Conservation (phyloP, 805 yeast genomes). For the Ogataea dorogensis region DNA sequence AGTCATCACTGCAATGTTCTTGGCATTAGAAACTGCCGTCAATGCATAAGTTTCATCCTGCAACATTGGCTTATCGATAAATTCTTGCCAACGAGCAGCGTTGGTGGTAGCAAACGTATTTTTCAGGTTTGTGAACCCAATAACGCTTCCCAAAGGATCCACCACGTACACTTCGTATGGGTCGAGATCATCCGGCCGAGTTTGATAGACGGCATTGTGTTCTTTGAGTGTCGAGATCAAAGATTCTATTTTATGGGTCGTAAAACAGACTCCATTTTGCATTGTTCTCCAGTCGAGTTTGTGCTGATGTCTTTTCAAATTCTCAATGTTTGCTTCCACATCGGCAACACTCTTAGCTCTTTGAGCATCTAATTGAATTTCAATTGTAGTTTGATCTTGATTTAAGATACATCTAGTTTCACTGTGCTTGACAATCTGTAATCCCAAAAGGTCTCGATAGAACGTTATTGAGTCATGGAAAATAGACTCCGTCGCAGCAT, state of each 20-base stretch:
- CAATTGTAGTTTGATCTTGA: constrained; percentile 25
- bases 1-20: constrained; percentile 73
- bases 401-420: constrained; percentile 33
- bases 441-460: constrained; percentile 49
- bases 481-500: constrained; percentile 51
- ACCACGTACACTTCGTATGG: constrained; percentile 75
- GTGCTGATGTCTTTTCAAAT: constrained; percentile 28
- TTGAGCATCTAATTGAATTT: constrained; percentile 25
- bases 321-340: constrained; percentile 28
- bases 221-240: constrained; percentile 37
- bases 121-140: constrained; percentile 70
- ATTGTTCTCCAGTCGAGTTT: constrained; percentile 51
- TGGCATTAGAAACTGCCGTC: constrained; percentile 11
- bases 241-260: constrained; percentile 40
- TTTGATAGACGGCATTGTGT: constrained; percentile 43
- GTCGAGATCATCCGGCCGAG: constrained; percentile 66
- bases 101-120: constrained; percentile 48
- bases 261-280: constrained; percentile 45
- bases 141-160: constrained; percentile 80
- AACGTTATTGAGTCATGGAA: constrained; percentile 50
- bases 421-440: constrained; percentile 32
- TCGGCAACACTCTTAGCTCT: constrained; percentile 28
- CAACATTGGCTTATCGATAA: background rate
- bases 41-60: constrained; percentile 1
- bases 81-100: constrained; percentile 15